These are phyloP conservation scores for Ogataea minuta DNA, from an alignment of 805 yeast genomes.

Conservation along the genomic window DNA sequence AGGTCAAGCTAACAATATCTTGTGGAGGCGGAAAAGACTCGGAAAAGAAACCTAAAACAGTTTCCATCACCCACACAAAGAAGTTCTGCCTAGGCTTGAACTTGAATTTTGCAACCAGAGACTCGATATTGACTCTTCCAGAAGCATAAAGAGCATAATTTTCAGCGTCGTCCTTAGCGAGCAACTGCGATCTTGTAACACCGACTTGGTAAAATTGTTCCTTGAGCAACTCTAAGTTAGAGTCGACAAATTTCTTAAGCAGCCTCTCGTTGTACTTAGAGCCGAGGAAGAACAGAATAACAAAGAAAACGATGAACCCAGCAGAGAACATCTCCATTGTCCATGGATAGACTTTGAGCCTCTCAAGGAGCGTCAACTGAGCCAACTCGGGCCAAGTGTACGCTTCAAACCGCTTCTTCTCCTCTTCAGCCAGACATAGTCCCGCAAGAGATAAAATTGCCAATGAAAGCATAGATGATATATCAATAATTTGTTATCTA, in stretches of 20 bases:
- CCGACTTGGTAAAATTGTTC: conserved; percentile 82
- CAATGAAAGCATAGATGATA: conserved; percentile 4
- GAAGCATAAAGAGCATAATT: conserved; percentile 72
- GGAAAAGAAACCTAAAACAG: conserved; percentile 54
- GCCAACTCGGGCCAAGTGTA: conserved; percentile 53
- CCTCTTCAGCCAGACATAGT: conserved; percentile 11
- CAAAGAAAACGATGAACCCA: conserved; percentile 48
- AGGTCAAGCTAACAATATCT: conserved; percentile 60
- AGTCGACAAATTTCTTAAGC: conserved; percentile 51
- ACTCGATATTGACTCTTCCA: conserved; percentile 78
- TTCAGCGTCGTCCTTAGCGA: conserved; percentile 62
- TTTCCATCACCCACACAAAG: conserved; percentile 64
- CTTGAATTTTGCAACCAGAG: conserved; percentile 57
- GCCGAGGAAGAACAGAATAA: conserved; percentile 57
- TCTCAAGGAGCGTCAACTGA: conserved; percentile 54
- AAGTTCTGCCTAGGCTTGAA: conserved; percentile 80
- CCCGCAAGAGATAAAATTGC: conserved; percentile 5
- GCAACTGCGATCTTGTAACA: conserved; percentile 42
- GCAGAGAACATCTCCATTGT: conserved; percentile 61
- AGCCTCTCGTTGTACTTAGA: conserved; percentile 51
- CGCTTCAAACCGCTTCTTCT: conserved; percentile 14
- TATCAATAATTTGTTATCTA: conserved; percentile 3
- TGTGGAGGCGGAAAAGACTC: conserved; percentile 53
- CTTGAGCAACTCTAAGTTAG: conserved; percentile 48
- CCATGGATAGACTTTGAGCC: conserved; percentile 72